phyloP scores from a whole-genome alignment of 2,329 filamentous ascomycete species.

The Periconia sp. region DNA sequence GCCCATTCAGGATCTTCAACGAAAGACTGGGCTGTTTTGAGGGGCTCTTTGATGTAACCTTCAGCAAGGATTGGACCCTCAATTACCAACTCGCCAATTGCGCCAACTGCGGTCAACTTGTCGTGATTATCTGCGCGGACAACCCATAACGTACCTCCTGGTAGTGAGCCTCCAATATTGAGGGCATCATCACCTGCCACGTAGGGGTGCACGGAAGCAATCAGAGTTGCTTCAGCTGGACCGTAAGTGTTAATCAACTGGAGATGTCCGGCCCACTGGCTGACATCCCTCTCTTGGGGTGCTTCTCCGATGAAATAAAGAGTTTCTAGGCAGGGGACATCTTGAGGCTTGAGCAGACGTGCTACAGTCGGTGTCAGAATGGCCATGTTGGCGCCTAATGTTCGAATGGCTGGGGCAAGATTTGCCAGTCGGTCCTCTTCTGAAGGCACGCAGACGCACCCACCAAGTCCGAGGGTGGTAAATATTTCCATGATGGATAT shows the following conservation, averaged over 20 bases:
- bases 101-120: background rate
- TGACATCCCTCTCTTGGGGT: too few relatives aligned
- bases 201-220: too few relatives aligned
- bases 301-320: too few relatives aligned
- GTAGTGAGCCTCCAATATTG: slow-evolving; percentile 44
- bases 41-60: slow-evolving; percentile 20
- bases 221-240: too few relatives aligned
- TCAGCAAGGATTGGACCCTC: slow-evolving; percentile 51
- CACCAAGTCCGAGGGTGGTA: slow-evolving; percentile 58
- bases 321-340: too few relatives aligned
- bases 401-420: slow-evolving; percentile 51
- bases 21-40: slow-evolving; percentile 30
- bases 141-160: slow-evolving; percentile 53
- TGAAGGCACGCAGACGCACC: slow-evolving; percentile 61
- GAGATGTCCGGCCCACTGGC: too few relatives aligned
- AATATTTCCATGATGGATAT: too few relatives aligned
- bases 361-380: background rate
- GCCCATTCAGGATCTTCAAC: slow-evolving; percentile 53
- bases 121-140: slow-evolving; percentile 18
- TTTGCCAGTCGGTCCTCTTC: slow-evolving; percentile 55
- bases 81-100: slow-evolving; percentile 30
- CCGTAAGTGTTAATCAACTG: too few relatives aligned
- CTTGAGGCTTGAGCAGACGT: too few relatives aligned
- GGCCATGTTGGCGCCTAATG: background rate
- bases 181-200: too few relatives aligned